Evolutionary conservation across 2,329 filamentous ascomycete species (phyloP), one percentile per base, ranked within the genome.

Genomic region (Lachnellula cervina): DNA sequence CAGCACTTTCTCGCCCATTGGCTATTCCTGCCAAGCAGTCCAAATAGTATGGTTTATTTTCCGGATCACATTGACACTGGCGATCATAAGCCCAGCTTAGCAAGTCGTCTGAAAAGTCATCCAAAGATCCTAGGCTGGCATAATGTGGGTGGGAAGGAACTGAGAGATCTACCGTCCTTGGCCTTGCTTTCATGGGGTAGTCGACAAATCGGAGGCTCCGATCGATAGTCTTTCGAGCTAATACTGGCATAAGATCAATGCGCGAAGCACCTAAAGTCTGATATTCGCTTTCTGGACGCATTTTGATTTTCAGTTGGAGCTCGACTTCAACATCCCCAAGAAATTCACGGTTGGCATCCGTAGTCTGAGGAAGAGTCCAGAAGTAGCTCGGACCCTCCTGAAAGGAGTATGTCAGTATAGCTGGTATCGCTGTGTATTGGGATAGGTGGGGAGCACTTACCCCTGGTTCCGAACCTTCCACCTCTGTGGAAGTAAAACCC

Each of bases 11-110:
- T 17, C 69, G 64, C 17, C 80, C 77, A 23, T 73, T 72, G 16
- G 80, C 80, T 52, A 89, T 79, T 47, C 77, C 74, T 61, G 80
- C 76, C n/a, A 90, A 73, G 63, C 82, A 86, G 68, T 86, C 80
- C 57, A 88, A 77, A 67, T 88, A 89, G 65, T 83, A 82, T 2
- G 83, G 71, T 17, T 73, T 72, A 57, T 81, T 80, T 19, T 64
- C 60, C 19, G 77, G 76, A 66, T 89, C 83, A 50, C 76, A 78
- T 8, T 72, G 67, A 23, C 77, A 72, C 70, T 89, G 86, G 35
- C 80, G 76, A 23, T 81, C 74, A 65, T 82, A 89, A 4, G 83
- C 81, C 68, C 83, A 87, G 28, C 77, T 71, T 17, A 90, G 71
- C n/a, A 85, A 70, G 1, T 72, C 65, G 64, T 88, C 82, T 5